phyloP scores from a whole-genome alignment of 176 grass and related monocot genomes.

The Olyra latifolia region DNA sequence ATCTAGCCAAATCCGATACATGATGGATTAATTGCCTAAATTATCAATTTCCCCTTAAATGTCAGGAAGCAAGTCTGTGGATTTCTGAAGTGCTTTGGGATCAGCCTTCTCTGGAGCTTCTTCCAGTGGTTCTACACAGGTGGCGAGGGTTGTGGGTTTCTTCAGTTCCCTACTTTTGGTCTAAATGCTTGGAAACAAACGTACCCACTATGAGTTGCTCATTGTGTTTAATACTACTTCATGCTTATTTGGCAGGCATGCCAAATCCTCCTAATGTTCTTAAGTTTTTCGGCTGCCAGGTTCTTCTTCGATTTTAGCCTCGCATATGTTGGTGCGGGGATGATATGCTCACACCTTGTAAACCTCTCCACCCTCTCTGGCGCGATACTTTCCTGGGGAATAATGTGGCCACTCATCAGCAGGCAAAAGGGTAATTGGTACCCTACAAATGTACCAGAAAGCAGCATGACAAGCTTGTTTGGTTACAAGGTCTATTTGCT shows the following conservation, averaged over 20 bases:
- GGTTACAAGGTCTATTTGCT: slow-evolving; percentile 81
- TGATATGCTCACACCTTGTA: slow-evolving; percentile 93
- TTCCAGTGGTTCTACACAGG: slow-evolving; percentile 96
- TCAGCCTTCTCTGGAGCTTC: slow-evolving; percentile 84
- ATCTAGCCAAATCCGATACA: neutral
- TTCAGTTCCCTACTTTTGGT: slow-evolving; percentile 89
- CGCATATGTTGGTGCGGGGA: slow-evolving; percentile 85
- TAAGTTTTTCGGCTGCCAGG: slow-evolving; percentile 30
- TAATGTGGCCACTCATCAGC: slow-evolving; percentile 89
- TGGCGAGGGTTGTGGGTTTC: slow-evolving; percentile 73
- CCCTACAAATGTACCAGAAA: slow-evolving; percentile 52
- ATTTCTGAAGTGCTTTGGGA: slow-evolving; percentile 61
- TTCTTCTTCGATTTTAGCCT: slow-evolving; percentile 95
- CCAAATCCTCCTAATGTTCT: neutral
- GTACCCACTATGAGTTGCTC: slow-evolving; percentile 31
- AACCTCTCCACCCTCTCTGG: slow-evolving; percentile 75
- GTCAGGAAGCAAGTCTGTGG: slow-evolving; percentile 69
- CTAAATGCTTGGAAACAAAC: slow-evolving; percentile 91
- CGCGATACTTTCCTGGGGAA: slow-evolving; percentile 78
- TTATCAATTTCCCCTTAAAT: neutral
- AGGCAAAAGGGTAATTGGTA: slow-evolving; percentile 83
- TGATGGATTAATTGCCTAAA: neutral
- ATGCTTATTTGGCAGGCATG: slow-evolving; percentile 1
- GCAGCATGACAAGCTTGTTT: slow-evolving; percentile 81
- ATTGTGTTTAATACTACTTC: neutral